Percentiles rank a stretch among this genome's conserved stretches.
These are phyloP conservation scores for Dothistroma septosporum DNA, from an alignment of 2,329 filamentous ascomycete species.

Conservation along the genomic window DNA sequence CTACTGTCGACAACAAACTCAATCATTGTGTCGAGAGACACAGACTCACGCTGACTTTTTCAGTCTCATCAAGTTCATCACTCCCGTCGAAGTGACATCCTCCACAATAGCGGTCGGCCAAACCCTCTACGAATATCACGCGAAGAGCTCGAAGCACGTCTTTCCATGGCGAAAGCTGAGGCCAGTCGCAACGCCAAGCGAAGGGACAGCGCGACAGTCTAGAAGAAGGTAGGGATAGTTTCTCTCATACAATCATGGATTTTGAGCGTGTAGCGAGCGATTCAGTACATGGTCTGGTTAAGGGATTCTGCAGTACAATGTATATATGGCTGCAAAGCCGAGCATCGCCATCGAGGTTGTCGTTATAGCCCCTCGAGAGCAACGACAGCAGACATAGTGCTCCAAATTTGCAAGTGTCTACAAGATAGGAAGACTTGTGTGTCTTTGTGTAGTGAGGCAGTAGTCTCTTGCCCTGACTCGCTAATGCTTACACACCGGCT, in stretches of 20 bases:
- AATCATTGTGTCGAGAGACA: background rate
- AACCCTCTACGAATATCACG: background rate
- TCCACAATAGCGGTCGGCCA: background rate
- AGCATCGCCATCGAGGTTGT: background rate
- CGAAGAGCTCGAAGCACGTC: slow-evolving; percentile 4
- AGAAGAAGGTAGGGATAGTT: background rate
- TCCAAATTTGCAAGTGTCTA: background rate
- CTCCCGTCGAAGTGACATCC: background rate
- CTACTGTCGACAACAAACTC: background rate
- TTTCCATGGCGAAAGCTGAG: slow-evolving; percentile 3
- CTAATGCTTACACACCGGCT: no score
- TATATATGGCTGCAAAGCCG: background rate
- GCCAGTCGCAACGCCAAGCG: background rate
- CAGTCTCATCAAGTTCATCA: background rate
- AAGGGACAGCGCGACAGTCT: background rate
- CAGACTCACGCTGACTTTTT: background rate
- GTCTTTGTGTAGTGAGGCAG: no score
- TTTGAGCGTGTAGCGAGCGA: background rate
- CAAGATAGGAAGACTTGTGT: no score
- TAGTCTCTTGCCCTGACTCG: no score
- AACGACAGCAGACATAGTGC: background rate
- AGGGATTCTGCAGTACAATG: background rate
- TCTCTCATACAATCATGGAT: background rate
- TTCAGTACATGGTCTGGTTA: background rate
- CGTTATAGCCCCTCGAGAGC: background rate